Evolutionary conservation across 305 asterid genomes (phyloP).

Genomic region (Euphrasia arctica): DNA sequence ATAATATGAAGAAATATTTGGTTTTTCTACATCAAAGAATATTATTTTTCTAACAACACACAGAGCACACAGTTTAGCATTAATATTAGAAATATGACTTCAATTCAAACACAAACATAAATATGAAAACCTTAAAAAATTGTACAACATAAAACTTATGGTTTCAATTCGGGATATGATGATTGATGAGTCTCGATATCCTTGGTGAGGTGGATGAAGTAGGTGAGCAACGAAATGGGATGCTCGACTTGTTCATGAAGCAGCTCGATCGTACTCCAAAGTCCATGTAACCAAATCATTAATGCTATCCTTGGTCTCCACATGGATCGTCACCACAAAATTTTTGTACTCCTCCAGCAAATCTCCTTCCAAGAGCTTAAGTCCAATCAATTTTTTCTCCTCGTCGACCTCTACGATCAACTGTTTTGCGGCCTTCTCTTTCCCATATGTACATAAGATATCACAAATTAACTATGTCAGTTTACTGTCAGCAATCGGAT

Average conservation of each 20-base stretch:
- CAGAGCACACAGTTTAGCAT: too few species aligned
- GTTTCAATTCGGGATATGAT: too few species aligned
- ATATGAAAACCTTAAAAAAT: too few species aligned
- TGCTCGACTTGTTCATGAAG: constrained; percentile 26
- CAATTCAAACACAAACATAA: too few species aligned
- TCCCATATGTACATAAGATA: constrained; percentile 16
- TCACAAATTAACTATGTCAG: too few species aligned
- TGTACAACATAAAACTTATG: too few species aligned
- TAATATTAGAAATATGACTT: too few species aligned
- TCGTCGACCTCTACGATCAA: constrained; percentile 14
- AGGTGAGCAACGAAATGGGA: constrained; percentile 29
- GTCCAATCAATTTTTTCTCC: constrained; percentile 15
- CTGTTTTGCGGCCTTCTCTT: constrained; percentile 19
- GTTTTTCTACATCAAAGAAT: too few species aligned
- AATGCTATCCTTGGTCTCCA: constrained; percentile 28
- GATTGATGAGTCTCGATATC: constrained; percentile 30
- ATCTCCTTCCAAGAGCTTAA: constrained; percentile 24
- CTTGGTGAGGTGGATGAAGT: constrained; percentile 22
- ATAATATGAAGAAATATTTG: too few species aligned
- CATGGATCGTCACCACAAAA: constrained; percentile 25
- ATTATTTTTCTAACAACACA: too few species aligned
- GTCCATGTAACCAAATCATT: constrained; percentile 31
- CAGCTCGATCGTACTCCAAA: constrained; percentile 33
- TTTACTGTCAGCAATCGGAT: too few species aligned
- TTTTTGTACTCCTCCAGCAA: constrained; percentile 23